phyloP scores from a whole-genome alignment of 2,329 filamentous ascomycete genomes.

The Fusarium pseudonygamai region DNA sequence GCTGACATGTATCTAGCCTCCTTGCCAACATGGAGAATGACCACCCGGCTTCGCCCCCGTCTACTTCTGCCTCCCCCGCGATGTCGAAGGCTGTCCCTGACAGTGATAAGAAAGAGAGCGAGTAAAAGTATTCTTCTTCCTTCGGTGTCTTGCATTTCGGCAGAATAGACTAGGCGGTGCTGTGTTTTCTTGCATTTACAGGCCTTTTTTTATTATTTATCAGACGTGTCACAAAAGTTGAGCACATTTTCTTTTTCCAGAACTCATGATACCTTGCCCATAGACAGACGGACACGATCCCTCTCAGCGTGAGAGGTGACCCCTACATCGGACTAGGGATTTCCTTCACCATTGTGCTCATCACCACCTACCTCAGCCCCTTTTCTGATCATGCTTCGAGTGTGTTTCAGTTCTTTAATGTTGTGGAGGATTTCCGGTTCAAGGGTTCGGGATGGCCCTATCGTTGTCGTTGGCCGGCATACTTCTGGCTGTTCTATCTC shows the following conservation, averaged over 20 bases:
- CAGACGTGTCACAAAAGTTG: slow-evolving; percentile 60
- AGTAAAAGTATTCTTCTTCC: slow-evolving; percentile 48
- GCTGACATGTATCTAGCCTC: slow-evolving; percentile 52
- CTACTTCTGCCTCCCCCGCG: slow-evolving; percentile 72
- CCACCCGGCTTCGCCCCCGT: slow-evolving; percentile 75
- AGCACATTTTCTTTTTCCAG: slow-evolving; percentile 49
- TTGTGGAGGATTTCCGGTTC: slow-evolving; percentile 41
- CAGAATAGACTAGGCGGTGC: slow-evolving; percentile 62
- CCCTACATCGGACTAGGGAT: slow-evolving; percentile 43
- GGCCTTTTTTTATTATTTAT: slow-evolving; percentile 49
- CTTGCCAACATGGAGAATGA: slow-evolving; percentile 70
- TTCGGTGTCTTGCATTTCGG: slow-evolving; percentile 57
- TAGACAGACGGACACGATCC: slow-evolving; percentile 53
- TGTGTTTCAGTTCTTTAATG: slow-evolving; percentile 45
- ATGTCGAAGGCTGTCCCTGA: slow-evolving; percentile 70
- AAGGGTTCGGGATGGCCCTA: slow-evolving; percentile 27
- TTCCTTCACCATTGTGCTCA: slow-evolving; percentile 46
- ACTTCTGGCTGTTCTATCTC: slow-evolving; percentile 35
- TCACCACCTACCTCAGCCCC: slow-evolving; percentile 39
- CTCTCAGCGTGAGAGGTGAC: slow-evolving; percentile 47
- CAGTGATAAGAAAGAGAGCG: slow-evolving; percentile 63
- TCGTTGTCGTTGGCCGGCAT: slow-evolving; percentile 28
- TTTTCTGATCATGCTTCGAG: slow-evolving; percentile 38
- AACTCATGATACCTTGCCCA: slow-evolving; percentile 61
- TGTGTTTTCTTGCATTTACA: slow-evolving; percentile 59